Percentiles rank a stretch among this genome's conserved stretches.
Evolutionary conservation across 2,329 filamentous ascomycete species (phyloP).

Genomic region (Neonectria ditissima): DNA sequence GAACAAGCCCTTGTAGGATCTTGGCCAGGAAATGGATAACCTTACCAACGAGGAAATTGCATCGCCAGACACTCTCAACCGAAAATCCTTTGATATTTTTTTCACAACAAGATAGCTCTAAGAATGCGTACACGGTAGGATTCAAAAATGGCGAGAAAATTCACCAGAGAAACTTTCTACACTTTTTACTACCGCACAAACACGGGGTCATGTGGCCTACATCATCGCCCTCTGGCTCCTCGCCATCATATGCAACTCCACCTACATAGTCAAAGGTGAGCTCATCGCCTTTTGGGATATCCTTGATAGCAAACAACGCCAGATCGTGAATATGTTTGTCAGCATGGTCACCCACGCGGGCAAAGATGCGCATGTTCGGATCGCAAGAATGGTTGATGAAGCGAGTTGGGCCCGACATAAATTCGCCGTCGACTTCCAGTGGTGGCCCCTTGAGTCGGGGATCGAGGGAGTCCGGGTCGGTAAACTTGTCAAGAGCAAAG

Average conservation of each 20-base stretch:
- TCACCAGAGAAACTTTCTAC: conserved; percentile 78
- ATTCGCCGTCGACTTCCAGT: conserved; percentile 77
- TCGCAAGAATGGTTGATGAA: conserved; percentile 89
- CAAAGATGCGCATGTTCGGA: conserved; percentile 83
- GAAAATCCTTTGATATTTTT: not conserved
- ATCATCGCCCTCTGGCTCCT: conserved; percentile 54
- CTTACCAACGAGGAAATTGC: not conserved
- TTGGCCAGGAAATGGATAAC: not conserved
- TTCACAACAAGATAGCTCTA: not conserved
- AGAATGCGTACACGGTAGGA: not conserved
- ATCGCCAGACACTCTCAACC: not conserved
- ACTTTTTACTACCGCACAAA: conserved; percentile 73
- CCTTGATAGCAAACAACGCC: conserved; percentile 77
- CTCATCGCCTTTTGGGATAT: conserved; percentile 75
- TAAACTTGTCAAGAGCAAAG: conserved; percentile 86
- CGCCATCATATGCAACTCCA: conserved; percentile 66
- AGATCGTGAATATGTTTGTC: conserved; percentile 81
- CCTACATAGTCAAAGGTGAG: conserved; percentile 85
- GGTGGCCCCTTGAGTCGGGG: conserved; percentile 66
- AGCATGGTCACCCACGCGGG: conserved; percentile 80
- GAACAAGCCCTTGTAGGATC: not conserved
- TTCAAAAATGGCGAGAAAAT: not conserved
- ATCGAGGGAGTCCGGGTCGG: conserved; percentile 66
- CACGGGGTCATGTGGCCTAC: conserved; percentile 67
- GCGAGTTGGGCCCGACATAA: conserved; percentile 80